Conservation (phyloP, 2,329 filamentous ascomycete genomes). For the Xylaria digitata region DNA sequence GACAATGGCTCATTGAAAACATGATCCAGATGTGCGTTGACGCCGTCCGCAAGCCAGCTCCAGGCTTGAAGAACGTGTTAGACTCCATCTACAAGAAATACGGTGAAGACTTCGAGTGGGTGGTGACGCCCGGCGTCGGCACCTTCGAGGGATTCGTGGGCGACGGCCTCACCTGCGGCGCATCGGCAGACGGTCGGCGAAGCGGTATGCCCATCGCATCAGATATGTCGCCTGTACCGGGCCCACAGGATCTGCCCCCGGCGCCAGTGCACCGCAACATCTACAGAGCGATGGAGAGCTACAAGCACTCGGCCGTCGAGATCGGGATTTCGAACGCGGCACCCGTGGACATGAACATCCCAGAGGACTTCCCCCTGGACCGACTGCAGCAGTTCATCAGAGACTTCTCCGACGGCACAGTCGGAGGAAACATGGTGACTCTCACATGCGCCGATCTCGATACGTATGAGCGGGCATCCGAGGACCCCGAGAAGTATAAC, state of each 20-base stretch:
- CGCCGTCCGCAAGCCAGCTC: conserved; percentile 27
- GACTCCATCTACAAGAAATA: conserved; percentile 37
- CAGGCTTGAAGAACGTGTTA: conserved; percentile 29
- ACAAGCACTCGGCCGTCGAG: conserved; percentile 27
- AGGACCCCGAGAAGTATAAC: conserved; percentile 41
- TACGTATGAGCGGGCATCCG: conserved; percentile 38
- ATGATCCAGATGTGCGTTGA: conserved; percentile 33
- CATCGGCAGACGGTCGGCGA: conserved; percentile 43
- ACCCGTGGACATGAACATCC: conserved; percentile 44
- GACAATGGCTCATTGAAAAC: conserved; percentile 36
- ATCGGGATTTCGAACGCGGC: conserved; percentile 40
- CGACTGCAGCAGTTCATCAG: conserved; percentile 32
- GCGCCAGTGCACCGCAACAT: conserved; percentile 35
- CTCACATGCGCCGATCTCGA: conserved; percentile 41
- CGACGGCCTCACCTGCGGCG: conserved; percentile 38
- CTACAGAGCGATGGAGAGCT: conserved; percentile 37
- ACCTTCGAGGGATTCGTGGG: conserved; percentile 44
- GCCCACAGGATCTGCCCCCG: conserved; percentile 38
- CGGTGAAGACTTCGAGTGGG: conserved; percentile 38
- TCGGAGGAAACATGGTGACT: conserved; percentile 41
- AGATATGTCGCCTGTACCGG: conserved; percentile 40
- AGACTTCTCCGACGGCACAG: conserved; percentile 34
- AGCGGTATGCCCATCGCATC: conserved; percentile 39
- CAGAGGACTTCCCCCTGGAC: conserved; percentile 40
- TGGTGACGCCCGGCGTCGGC: conserved; percentile 39